Base-by-base conservation (phyloP, 805 yeast genomes). In the Ogataea nakhonphanomensis region DNA sequence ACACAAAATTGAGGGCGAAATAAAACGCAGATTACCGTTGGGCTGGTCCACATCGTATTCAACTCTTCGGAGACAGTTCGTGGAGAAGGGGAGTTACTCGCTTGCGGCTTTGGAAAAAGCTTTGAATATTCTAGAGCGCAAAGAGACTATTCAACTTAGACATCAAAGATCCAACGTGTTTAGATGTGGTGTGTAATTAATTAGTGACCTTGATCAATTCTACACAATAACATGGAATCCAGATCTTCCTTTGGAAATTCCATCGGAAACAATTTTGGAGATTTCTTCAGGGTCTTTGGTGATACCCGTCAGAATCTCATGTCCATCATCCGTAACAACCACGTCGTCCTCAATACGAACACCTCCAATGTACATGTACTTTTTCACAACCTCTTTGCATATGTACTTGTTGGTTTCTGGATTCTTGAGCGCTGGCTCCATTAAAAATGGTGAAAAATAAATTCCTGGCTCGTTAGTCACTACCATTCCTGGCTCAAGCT, bases 271-370 rank as follows among this genome's bases (percentile, higher is more conserved):
- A 49, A 93, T 87, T 49, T 70, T 69, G 30, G 85, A 74, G 39
- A 91, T 82, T 61, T 89, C 95, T 4, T 71, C 74, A 1, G 97
- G 89, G 58, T 93, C 95, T 43, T 84, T 81, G 1, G 97, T 87
- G 39, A 91, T 79, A 21, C 75, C 73, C 2, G 96, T 91, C 39
- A 91, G 67, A 53, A 86, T 84, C 56, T 89, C 95, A 55, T 64
- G 78, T 0, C 98, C 98, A 39, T 65, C 67, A 34, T 71, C 71
- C 1, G 95, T 86, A 23, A 91, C 82, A 32, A 87, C 66, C 30
- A 93, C 74, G 57, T 91, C 97, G 59, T 91, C 99, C 64, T 91
- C 99, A 42, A 91, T 88, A 62, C 99, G 78, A 5, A 91, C 96
- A 32, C 99, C 99, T n/a, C 99, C 99, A 41, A 93, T 78, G 50